Conservation (phyloP, 2,329 filamentous ascomycete species). For the Colletotrichum cordylinicola region DNA sequence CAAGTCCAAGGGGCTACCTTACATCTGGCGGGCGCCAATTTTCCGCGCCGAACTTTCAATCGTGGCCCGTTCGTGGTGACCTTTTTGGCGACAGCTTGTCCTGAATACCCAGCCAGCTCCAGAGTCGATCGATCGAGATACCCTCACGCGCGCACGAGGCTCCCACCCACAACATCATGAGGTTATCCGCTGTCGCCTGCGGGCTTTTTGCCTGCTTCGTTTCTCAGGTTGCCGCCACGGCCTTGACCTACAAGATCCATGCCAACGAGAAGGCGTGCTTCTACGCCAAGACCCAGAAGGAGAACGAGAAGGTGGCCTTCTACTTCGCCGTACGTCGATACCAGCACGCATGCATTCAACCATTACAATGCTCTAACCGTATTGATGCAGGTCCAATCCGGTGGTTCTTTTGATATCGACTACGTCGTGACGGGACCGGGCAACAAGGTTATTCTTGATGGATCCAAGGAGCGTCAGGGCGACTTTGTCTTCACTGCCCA, state of each 20-base stretch:
- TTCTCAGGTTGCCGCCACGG: conserved; percentile 80
- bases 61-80: conserved; percentile 22
- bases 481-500: conserved; percentile 98
- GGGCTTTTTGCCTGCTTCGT: conserved; percentile 75
- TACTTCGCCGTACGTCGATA: conserved; percentile 86
- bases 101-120: conserved; percentile 22
- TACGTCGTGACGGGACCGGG: conserved; percentile 86
- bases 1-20: conserved; percentile 9
- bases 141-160: conserved; percentile 13
- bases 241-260: conserved; percentile 89
- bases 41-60: conserved; percentile 23
- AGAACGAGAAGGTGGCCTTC: conserved; percentile 90
- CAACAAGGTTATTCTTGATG: conserved; percentile 82
- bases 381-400: conserved; percentile 85
- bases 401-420: conserved; percentile 96
- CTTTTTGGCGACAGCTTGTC: conserved; percentile 30
- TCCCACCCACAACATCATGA: conserved; percentile 58
- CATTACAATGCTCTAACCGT: neutral
- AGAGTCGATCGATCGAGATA: conserved; percentile 6
- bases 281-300: conserved; percentile 79
- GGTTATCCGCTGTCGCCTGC: conserved; percentile 63
- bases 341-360: neutral
- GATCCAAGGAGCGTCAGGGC: conserved; percentile 90
- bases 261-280: conserved; percentile 97
- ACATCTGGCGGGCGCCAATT: conserved; percentile 19